Percentiles rank a stretch among this genome's conserved stretches.
phyloP scores from a whole-genome alignment of 441 rosid genomes.

The Bruguiera hainesii region DNA sequence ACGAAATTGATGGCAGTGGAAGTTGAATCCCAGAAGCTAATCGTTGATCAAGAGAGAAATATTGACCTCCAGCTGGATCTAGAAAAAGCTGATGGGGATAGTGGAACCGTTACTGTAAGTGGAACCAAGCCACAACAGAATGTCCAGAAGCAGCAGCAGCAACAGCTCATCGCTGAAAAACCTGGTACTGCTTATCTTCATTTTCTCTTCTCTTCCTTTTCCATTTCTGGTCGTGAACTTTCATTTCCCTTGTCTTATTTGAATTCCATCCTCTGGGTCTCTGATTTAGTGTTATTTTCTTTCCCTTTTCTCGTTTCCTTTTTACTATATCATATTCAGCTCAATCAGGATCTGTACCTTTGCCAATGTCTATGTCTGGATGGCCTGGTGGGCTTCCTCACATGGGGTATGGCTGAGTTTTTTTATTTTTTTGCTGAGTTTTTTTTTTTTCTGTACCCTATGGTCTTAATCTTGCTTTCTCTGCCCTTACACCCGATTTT shows the following conservation, averaged over 20 bases:
- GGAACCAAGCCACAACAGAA: constrained; percentile 38
- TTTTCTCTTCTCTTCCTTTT: neutral
- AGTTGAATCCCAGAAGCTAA: constrained; percentile 45
- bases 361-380: constrained; percentile 75
- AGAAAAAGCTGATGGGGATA: constrained; percentile 65
- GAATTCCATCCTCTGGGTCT: constrained; percentile 5
- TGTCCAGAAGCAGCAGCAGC: constrained; percentile 46
- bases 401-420: constrained; percentile 62
- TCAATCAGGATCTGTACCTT: constrained; percentile 56
- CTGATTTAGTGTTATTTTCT: constrained; percentile 5
- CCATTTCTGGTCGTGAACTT: neutral
- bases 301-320: neutral
- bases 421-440: constrained; percentile 2
- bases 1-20: constrained; percentile 32
- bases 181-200: constrained; percentile 32
- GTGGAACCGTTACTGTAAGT: constrained; percentile 25
- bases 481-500: constrained; percentile 3
- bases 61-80: constrained; percentile 72
- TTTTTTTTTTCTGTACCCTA: neutral
- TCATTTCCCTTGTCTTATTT: neutral
- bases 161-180: constrained; percentile 42
- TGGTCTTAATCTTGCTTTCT: neutral
- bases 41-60: constrained; percentile 40
- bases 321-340: constrained; percentile 36
- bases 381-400: constrained; percentile 98